These are phyloP conservation scores for Didymella pinodella DNA, from an alignment of 2,329 filamentous ascomycete species.

Conservation along the genomic window DNA sequence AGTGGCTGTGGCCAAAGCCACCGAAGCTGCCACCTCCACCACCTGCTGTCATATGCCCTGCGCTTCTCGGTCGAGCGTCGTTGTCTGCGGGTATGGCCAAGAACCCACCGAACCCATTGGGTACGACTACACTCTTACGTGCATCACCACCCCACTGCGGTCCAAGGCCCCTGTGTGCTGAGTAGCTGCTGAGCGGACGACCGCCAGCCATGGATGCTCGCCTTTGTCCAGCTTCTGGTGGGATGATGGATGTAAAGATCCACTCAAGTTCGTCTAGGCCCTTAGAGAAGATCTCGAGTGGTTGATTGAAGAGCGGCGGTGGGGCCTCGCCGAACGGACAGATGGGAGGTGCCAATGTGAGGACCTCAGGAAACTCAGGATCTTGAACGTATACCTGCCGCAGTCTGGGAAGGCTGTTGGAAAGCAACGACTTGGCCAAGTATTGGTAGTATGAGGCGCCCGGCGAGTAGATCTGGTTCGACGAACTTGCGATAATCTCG, in stretches of 20 bases:
- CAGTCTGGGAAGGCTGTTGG: constrained; percentile 76
- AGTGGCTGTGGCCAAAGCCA: constrained; percentile 32
- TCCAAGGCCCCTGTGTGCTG: constrained; percentile 57
- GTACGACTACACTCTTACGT: constrained; percentile 69
- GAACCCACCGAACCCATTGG: constrained; percentile 72
- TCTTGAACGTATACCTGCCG: constrained; percentile 85
- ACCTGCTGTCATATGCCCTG: constrained; percentile 38
- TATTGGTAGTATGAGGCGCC: constrained; percentile 79
- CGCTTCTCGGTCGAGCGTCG: constrained; percentile 46
- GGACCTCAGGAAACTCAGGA: constrained; percentile 78
- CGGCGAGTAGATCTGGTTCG: constrained; percentile 63
- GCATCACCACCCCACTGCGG: constrained; percentile 67
- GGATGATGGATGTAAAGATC: constrained; percentile 70
- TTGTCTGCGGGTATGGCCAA: constrained; percentile 64
- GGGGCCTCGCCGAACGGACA: constrained; percentile 59
- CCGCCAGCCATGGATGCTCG: constrained; percentile 53
- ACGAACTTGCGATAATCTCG: constrained; percentile 74
- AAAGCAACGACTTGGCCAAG: constrained; percentile 81
- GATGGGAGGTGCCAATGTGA: constrained; percentile 74
- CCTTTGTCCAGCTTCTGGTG: constrained; percentile 54
- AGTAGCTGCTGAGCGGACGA: constrained; percentile 56
- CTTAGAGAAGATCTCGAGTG: constrained; percentile 70
- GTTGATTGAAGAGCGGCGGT: constrained; percentile 59
- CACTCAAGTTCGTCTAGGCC: constrained; percentile 72
- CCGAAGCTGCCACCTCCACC: constrained; percentile 28